These are phyloP conservation scores for Fistulina hepatica DNA, from an alignment of 1,284 basidiomycete genomes.

Conservation along the genomic window DNA sequence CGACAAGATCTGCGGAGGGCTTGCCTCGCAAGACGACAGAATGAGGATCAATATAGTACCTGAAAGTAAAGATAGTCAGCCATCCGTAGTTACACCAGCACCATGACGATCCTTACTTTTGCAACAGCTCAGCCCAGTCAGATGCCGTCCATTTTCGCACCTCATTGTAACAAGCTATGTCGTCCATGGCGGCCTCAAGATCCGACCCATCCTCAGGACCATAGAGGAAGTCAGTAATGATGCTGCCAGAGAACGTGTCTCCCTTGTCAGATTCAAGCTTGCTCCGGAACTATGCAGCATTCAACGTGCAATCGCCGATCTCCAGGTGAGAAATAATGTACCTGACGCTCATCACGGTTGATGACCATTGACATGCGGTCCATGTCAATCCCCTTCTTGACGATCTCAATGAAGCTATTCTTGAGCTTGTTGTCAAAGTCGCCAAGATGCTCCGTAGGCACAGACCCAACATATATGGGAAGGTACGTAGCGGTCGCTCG, in stretches of 20 bases:
- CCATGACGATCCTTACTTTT: constrained; percentile 41
- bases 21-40: constrained; percentile 74
- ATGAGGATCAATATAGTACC: constrained; percentile 69
- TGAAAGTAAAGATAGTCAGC: constrained; percentile 22
- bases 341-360: constrained; percentile 80
- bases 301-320: neutral
- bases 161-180: constrained; percentile 62
- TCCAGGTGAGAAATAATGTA: constrained; percentile 20
- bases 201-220: constrained; percentile 79
- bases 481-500: constrained; percentile 71
- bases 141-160: constrained; percentile 64
- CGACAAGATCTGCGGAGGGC: constrained; percentile 80
- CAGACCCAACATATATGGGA: constrained; percentile 72
- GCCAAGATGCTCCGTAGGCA: constrained; percentile 74
- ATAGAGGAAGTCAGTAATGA: constrained; percentile 86
- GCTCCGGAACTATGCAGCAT: constrained; percentile 48
- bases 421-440: constrained; percentile 64
- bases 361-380: constrained; percentile 84
- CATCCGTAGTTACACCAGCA: neutral
- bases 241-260: constrained; percentile 57
- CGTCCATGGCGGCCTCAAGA: constrained; percentile 65
- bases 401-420: constrained; percentile 63
- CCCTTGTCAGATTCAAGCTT: constrained; percentile 69
- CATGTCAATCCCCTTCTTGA: constrained; percentile 81
- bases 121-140: constrained; percentile 76